A percentile compares a stretch with the other conserved stretches of the same genome.
Evolutionary conservation across 225 moss, liverwort and hornwort genomes (phyloP).

Genomic region (Rhytidiadelphus loreus): DNA sequence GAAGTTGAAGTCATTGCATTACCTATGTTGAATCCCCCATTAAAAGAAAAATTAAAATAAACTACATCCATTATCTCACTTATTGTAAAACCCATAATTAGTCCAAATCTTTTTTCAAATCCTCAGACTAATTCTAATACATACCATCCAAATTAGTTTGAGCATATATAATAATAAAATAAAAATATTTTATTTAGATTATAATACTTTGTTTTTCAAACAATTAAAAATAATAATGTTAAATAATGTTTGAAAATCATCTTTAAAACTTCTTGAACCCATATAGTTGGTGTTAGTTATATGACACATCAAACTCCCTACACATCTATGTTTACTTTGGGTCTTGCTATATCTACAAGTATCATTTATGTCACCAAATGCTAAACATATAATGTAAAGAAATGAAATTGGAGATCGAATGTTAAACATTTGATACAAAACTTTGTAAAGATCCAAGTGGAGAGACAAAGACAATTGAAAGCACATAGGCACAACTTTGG

Average conservation of each 20-base stretch:
- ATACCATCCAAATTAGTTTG: no score
- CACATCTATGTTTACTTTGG: not conserved
- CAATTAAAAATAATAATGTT: not conserved
- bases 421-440: not conserved
- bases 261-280: not conserved
- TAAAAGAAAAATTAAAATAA: no score
- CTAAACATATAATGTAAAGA: not conserved
- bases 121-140: no score
- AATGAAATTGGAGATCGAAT: not conserved
- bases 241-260: not conserved
- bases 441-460: not conserved
- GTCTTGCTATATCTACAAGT: not conserved
- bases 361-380: rapidly evolving
- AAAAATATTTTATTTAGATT: not conserved
- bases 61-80: no score
- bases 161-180: not conserved
- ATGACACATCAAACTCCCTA: rapidly evolving
- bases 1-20: no score
- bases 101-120: no score
- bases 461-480: not conserved
- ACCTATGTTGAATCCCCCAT: no score
- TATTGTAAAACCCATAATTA: no score
- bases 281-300: not conserved
- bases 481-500: rapidly evolving
- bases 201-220: not conserved